Evolutionary conservation across 805 yeast genomes (phyloP), one percentile per base, ranked within the genome.

Genomic region (Schwanniomyces polymorphus): DNA sequence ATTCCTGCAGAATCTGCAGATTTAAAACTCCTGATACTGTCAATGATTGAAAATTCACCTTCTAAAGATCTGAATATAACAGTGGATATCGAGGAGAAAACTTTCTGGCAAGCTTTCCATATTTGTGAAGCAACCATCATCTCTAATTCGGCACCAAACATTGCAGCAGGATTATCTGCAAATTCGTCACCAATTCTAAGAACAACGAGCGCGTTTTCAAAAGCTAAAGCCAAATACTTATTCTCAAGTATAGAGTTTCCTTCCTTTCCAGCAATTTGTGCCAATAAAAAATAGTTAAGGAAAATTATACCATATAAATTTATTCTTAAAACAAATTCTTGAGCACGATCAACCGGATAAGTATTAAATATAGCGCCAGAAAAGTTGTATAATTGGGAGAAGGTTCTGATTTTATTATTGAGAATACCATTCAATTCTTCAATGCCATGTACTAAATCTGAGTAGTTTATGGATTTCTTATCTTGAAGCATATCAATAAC

Each of bases 61-160:
- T 47, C 34, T 28, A 34, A n/a, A 17, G 37, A 27, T 25, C 50
- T 34, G 14, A 47, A 14, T 6, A 47, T 18, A 12, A 47, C 16
- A 6, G 47, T 38, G n/a, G 41, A 21, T 5, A 47, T 28, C 8
- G 29, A 17, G 6, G 29, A 5, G 8, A 27, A 14, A 11, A 47
- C 38, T 26, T 27, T 47, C 12, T 35, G n/a, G 9, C 27, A 27
- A 16, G 44, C 38, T 27, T 35, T 43, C 40, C 31, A 48, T 16
- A 48, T 44, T 23, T 18, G 29, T 4, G 51, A 42, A 4, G 41
- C 47, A n/a, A 48, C 28, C 18, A 48, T 14, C 11, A 34, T 35
- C 23, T 41, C 51, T 12, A 44, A 23, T 37, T 48, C 51, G 11
- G 45, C 14, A 18, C 48, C 47, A 28, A 48, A 44, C 33, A 44